Percentiles rank a stretch among this genome's conserved stretches.
These are phyloP conservation scores for Nigrospora sphaerica DNA, from an alignment of 2,329 filamentous ascomycete genomes.

Conservation along the genomic window DNA sequence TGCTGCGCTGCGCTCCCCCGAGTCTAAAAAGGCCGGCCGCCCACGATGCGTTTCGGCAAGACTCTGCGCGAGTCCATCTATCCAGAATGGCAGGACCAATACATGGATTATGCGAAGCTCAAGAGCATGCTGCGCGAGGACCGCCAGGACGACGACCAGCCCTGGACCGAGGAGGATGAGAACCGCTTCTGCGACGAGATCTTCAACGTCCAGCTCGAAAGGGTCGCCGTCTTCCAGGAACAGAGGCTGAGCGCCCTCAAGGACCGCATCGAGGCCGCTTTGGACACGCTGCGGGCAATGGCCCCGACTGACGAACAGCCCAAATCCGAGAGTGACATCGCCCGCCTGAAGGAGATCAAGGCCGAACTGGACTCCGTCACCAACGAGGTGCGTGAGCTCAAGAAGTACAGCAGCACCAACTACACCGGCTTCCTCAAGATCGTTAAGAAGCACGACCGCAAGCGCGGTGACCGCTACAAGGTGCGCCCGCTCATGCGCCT, in stretches of 20 bases:
- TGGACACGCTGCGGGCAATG: slow-evolving; percentile 72
- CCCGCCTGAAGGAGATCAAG: slow-evolving; percentile 63
- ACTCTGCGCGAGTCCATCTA: slow-evolving; percentile 77
- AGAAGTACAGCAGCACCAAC: slow-evolving; percentile 93
- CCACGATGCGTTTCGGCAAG: slow-evolving; percentile 83
- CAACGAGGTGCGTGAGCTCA: slow-evolving; percentile 84
- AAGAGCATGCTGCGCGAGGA: slow-evolving; percentile 84
- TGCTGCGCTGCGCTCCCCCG: neutral
- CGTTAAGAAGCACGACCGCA: slow-evolving; percentile 97
- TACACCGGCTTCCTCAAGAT: slow-evolving; percentile 98
- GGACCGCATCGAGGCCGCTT: slow-evolving; percentile 45
- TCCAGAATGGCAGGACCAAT: slow-evolving; percentile 82
- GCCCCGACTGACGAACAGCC: slow-evolving; percentile 58
- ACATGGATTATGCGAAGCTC: slow-evolving; percentile 93
- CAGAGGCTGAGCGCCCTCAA: slow-evolving; percentile 59
- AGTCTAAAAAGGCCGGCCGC: too few species aligned
- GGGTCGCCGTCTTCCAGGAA: slow-evolving; percentile 84
- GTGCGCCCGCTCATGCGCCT: slow-evolving; percentile 89
- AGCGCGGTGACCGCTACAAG: slow-evolving; percentile 77
- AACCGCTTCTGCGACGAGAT: slow-evolving; percentile 90
- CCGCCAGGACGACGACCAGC: slow-evolving; percentile 50
- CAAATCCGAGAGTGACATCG: slow-evolving; percentile 40
- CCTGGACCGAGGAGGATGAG: slow-evolving; percentile 94
- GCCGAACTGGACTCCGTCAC: slow-evolving; percentile 80
- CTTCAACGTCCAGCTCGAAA: slow-evolving; percentile 89